Percentiles rank a stretch among this genome's conserved stretches.
Conservation (phyloP, 1,284 basidiomycete species). For the Sporisorium sorghi region DNA sequence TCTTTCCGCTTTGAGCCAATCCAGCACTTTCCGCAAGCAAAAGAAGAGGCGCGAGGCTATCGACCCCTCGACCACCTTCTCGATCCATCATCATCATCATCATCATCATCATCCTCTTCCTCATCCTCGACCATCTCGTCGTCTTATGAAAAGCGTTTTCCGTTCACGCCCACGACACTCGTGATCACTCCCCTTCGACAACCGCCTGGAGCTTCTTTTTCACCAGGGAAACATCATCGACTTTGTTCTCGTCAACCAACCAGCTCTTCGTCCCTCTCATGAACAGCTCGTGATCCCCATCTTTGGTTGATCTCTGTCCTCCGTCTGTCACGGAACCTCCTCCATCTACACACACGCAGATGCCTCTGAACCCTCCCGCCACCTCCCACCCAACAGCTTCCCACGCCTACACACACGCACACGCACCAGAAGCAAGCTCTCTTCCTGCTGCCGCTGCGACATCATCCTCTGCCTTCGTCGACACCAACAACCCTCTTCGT, state of each 20-base stretch:
- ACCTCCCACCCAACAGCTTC: conserved; percentile 16
- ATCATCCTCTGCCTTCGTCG: conserved; percentile 4
- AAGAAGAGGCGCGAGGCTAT: background rate
- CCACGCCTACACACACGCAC: conserved; percentile 16
- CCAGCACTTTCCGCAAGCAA: conserved; percentile 17
- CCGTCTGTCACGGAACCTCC: background rate
- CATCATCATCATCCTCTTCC: background rate
- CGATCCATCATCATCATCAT: background rate
- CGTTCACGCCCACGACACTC: conserved; percentile 2
- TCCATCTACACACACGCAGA: conserved; percentile 17
- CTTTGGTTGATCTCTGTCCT: too few relatives aligned
- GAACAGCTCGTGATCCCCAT: background rate
- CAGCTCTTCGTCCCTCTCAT: background rate
- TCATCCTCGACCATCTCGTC: background rate
- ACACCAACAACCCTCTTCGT: conserved; percentile 24
- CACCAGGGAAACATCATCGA: background rate
- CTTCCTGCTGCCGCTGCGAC: conserved; percentile 11
- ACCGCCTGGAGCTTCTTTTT: background rate
- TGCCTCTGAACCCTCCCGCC: conserved; percentile 29
- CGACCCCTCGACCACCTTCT: conserved; percentile 6
- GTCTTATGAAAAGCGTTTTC: background rate
- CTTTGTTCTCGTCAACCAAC: background rate
- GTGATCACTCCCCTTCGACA: conserved; percentile 2
- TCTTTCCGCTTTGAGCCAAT: conserved; percentile 10
- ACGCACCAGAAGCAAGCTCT: conserved; percentile 20